These are phyloP conservation scores for Gossypium ekmanianum DNA, from an alignment of 345 rosid genomes.

Conservation along the genomic window DNA sequence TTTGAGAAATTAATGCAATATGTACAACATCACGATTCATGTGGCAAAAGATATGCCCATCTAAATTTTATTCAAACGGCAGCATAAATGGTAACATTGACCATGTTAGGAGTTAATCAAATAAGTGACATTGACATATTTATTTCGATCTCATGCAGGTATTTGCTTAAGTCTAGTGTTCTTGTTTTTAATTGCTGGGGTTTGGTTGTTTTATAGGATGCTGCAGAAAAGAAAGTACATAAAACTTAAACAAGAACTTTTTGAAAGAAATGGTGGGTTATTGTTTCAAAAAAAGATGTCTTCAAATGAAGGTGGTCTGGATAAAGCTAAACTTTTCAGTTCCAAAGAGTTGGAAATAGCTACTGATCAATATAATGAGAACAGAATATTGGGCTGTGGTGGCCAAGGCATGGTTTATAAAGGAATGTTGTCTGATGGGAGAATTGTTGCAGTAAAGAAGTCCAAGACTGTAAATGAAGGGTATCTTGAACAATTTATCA, in stretches of 20 bases:
- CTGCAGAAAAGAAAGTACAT: neutral
- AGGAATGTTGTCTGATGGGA: slow-evolving; percentile 15
- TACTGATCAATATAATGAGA: neutral
- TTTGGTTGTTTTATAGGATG: neutral
- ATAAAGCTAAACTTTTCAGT: neutral
- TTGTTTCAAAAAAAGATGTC: neutral
- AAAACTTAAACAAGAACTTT: neutral
- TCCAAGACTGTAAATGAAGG: slow-evolving; percentile 9
- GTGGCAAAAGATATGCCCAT: no score
- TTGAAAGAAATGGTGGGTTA: neutral
- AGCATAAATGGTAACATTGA: no score
- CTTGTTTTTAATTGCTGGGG: neutral
- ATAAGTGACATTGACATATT: neutral
- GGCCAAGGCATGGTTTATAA: slow-evolving; percentile 9
- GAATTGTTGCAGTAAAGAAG: slow-evolving; percentile 20
- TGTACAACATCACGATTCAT: no score
- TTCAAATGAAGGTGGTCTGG: neutral
- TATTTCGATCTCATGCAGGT: neutral
- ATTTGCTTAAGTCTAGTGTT: neutral
- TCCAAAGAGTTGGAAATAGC: neutral
- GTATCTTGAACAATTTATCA: slow-evolving; percentile 22
- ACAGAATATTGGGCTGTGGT: slow-evolving; percentile 10
- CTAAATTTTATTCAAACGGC: no score
- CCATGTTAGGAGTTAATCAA: no score
- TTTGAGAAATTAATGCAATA: no score